These are phyloP conservation scores for Meredithiella fracta DNA, from an alignment of 2,329 filamentous ascomycete species.

Conservation along the genomic window DNA sequence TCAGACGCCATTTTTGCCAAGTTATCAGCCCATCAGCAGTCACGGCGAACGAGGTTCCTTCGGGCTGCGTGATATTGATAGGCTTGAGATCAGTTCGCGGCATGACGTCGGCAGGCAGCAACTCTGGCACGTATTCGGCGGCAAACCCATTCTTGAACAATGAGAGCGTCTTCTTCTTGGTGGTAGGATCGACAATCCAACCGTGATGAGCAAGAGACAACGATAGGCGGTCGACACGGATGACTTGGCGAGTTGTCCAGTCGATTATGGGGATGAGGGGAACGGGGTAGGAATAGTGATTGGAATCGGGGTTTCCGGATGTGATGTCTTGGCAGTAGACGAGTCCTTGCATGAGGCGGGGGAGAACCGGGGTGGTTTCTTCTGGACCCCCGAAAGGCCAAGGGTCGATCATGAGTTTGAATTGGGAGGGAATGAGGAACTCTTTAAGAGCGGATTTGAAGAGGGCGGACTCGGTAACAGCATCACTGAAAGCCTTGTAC, in stretches of 20 bases:
- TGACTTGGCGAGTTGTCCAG: conserved; percentile 33
- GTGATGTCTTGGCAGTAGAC: conserved; percentile 30
- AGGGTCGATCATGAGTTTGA: conserved; percentile 29
- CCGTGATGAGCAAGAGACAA: conserved; percentile 31
- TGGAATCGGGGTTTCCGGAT: conserved; percentile 35
- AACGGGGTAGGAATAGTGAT: conserved; percentile 47
- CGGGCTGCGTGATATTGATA: conserved; percentile 53
- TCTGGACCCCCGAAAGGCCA: conserved; percentile 50
- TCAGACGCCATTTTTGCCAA: conserved; percentile 55
- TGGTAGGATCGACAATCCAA: conserved; percentile 15
- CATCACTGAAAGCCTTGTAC: conserved; percentile 25
- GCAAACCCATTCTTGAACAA: conserved; percentile 27
- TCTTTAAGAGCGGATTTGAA: conserved; percentile 32
- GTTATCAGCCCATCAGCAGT: conserved; percentile 30
- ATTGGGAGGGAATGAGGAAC: conserved; percentile 28
- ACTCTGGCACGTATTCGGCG: conserved; percentile 33
- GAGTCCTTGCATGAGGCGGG: conserved; percentile 33
- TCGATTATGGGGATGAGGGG: conserved; percentile 44
- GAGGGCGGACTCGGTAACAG: conserved; percentile 26
- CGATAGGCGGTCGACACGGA: conserved; percentile 41
- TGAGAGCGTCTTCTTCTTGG: conserved; percentile 22
- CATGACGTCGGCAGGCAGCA: conserved; percentile 28
- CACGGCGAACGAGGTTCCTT: conserved; percentile 50
- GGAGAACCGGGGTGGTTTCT: conserved; percentile 23
- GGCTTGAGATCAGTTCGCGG: conserved; percentile 43